Conservation (phyloP, 176 grass and related monocot genomes). For the Cenchrus fungigraminus region DNA sequence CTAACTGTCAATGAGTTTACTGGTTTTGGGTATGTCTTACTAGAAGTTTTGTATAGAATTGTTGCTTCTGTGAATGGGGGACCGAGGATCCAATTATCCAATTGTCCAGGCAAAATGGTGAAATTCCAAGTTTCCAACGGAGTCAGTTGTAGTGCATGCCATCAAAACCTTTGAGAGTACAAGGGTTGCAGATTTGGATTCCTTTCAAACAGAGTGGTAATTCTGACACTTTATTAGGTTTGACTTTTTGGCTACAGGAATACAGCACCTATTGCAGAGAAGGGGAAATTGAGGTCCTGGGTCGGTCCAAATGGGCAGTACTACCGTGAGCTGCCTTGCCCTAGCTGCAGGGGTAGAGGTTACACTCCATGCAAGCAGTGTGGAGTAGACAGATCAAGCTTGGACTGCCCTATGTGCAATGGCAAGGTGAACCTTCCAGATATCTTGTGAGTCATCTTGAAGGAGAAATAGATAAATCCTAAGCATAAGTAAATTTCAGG, state of each 20-base stretch:
- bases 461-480: neutral
- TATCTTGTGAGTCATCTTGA: slow-evolving; percentile 24
- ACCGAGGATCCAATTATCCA: neutral
- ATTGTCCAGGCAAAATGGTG: neutral
- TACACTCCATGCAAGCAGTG: slow-evolving; percentile 84
- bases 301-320: slow-evolving; percentile 96
- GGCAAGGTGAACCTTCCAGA: slow-evolving; percentile 67
- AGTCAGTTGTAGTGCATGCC: neutral
- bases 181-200: neutral
- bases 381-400: slow-evolving; percentile 79
- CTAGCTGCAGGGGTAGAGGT: slow-evolving; percentile 80
- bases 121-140: neutral
- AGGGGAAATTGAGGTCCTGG: slow-evolving; percentile 80
- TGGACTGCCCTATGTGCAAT: slow-evolving; percentile 75
- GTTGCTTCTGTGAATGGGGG: neutral
- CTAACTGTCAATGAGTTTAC: neutral
- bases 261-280: slow-evolving; percentile 43
- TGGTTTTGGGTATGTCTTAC: neutral
- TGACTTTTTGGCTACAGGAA: slow-evolving; percentile 51
- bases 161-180: slow-evolving; percentile 9
- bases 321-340: slow-evolving; percentile 87
- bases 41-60: slow-evolving; percentile 7
- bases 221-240: slow-evolving; percentile 7
- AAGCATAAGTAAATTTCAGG: slow-evolving; percentile 10
- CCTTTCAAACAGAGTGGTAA: neutral